Percentiles rank a stretch among this genome's conserved stretches.
Conservation (phyloP, 306 rosid genomes). For the Medicago arabica region DNA sequence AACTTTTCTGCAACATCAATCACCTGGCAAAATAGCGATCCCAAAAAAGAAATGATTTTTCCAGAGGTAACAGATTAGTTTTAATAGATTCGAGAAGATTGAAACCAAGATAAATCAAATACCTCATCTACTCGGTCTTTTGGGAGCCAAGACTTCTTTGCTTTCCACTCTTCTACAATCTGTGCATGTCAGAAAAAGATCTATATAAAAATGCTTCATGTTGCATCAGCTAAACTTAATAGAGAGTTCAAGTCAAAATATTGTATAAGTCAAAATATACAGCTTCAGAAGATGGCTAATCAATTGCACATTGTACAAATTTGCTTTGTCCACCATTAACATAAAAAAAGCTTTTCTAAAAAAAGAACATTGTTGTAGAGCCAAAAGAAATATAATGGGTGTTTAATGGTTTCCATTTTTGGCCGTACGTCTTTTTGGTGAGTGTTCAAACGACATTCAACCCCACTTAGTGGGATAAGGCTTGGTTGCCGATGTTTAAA, state of each 20-base stretch:
- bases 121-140: constrained; percentile 80
- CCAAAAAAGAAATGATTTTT: constrained; percentile 37
- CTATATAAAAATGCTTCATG: constrained; percentile 20
- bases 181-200: constrained; percentile 50
- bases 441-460: constrained; percentile 1
- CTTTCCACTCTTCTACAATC: constrained; percentile 79
- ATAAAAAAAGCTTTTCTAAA: neutral
- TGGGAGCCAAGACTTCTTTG: constrained; percentile 82
- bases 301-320: constrained; percentile 3
- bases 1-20: constrained; percentile 63
- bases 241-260: constrained; percentile 22
- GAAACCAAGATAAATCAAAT: constrained; percentile 32
- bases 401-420: neutral
- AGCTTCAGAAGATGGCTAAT: constrained; percentile 9
- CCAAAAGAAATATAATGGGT: neutral
- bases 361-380: neutral
- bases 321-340: neutral
- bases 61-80: constrained; percentile 18
- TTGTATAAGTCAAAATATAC: constrained; percentile 14
- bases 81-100: constrained; percentile 16
- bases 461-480: too few species aligned
- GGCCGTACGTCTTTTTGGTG: neutral
- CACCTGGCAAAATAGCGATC: constrained; percentile 67
- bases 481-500: neutral
- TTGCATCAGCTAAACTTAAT: constrained; percentile 24